Evolutionary conservation across 768 basidiomycete genomes (phyloP).

Genomic region (Rhodotorula taiwanensis): DNA sequence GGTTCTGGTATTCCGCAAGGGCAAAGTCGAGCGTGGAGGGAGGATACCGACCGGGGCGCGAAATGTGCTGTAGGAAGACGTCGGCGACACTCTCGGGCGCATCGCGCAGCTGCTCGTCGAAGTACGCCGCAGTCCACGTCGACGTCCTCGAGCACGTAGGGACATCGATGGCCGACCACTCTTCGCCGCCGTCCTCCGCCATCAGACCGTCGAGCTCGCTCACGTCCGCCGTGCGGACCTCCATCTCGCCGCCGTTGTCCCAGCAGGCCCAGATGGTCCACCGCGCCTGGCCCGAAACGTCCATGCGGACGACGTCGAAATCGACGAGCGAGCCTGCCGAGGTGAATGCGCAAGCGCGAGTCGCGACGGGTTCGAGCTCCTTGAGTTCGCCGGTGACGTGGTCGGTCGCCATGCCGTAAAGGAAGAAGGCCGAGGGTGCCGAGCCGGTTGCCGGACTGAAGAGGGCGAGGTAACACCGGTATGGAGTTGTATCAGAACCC

Average conservation of each 20-base stretch:
- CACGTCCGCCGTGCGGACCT: constrained; percentile 20
- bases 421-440: constrained; percentile 51
- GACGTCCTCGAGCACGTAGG: constrained; percentile 22
- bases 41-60: constrained; percentile 84
- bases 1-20: constrained; percentile 70
- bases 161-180: constrained; percentile 39
- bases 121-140: constrained; percentile 63
- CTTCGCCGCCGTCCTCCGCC: constrained; percentile 18
- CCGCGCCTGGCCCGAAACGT: constrained; percentile 51
- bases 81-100: constrained; percentile 59
- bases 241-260: constrained; percentile 51
- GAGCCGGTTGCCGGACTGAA: constrained; percentile 57
- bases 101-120: constrained; percentile 68
- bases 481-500: constrained; percentile 45
- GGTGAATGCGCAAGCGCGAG: constrained; percentile 13
- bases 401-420: constrained; percentile 22
- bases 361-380: constrained; percentile 17
- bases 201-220: constrained; percentile 38
- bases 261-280: constrained; percentile 63
- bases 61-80: constrained; percentile 72
- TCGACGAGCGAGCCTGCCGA: constrained; percentile 40
- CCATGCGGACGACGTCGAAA: constrained; percentile 20
- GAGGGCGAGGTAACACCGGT: constrained; percentile 56
- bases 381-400: constrained; percentile 2
- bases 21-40: constrained; percentile 70